A percentile compares a stretch with the other conserved stretches of the same genome.
Evolutionary conservation across 2,329 filamentous ascomycete species (phyloP).

Genomic region (Scolecobasidium constrictum): DNA sequence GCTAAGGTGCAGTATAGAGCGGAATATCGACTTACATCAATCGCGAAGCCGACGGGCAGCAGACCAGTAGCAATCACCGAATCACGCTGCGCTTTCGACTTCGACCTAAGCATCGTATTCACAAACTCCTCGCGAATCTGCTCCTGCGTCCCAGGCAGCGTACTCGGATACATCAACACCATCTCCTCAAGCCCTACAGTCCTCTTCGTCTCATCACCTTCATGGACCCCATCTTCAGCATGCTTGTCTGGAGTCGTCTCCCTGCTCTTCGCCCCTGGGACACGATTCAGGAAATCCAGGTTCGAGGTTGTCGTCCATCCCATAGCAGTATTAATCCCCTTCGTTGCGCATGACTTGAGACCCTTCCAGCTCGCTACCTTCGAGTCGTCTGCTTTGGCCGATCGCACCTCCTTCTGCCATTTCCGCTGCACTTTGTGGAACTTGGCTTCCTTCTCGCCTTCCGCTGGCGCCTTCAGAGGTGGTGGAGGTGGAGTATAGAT

Average conservation of each 20-base stretch:
- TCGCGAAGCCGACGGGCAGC: conserved; percentile 24
- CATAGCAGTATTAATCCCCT: conserved; percentile 30
- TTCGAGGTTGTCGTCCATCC: conserved; percentile 28
- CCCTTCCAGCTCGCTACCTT: conserved; percentile 31
- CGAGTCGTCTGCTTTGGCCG: conserved; percentile 29
- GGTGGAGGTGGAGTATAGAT: conserved; percentile 35
- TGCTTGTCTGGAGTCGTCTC: conserved; percentile 14
- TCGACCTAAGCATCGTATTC: conserved; percentile 29
- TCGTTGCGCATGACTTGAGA: conserved; percentile 29
- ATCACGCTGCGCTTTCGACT: conserved; percentile 30
- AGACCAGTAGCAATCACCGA: conserved; percentile 32
- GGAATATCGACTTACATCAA: conserved; percentile 18
- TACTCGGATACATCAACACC: conserved; percentile 28
- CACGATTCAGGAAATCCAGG: conserved; percentile 33
- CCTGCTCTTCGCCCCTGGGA: conserved; percentile 14
- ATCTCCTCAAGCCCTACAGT: conserved; percentile 30
- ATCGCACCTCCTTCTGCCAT: conserved; percentile 35
- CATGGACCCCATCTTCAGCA: conserved; percentile 20
- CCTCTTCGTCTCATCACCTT: conserved; percentile 21
- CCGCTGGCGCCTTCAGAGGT: conserved; percentile 27
- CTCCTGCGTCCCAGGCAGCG: conserved; percentile 18
- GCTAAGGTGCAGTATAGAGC: too few relatives aligned
- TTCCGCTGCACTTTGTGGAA: conserved; percentile 33
- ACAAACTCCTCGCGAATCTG: conserved; percentile 31
- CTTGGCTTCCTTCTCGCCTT: conserved; percentile 31